Base-by-base conservation (phyloP, 306 rosid genomes). In the Sophora flavescens region DNA sequence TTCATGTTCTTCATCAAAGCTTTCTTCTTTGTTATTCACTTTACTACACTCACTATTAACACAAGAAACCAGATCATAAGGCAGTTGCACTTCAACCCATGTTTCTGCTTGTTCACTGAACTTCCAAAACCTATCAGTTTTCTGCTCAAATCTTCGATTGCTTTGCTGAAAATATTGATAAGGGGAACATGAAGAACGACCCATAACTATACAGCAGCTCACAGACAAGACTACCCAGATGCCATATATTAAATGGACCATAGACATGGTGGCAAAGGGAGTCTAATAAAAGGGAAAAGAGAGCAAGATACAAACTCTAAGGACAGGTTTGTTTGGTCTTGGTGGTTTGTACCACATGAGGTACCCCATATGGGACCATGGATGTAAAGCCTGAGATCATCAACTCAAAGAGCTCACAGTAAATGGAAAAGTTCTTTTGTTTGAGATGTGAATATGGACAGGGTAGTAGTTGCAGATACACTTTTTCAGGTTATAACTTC, bases 61-160 rank as follows among this genome's bases (percentile, higher is more conserved):
- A 77, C 93, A 86, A 59, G 89, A 81, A 32, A 89, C 26, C 18
- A 91, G 89, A 87, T 91, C 93, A 78, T 83, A 84, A 39, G 98
- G 95, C 14, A 91, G 75, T 74, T 90, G 45, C 22, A 94, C 88
- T 87, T 91, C 97, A 73, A 91, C 87, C 98, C 97, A 94, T 45
- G 76, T 85, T 17, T 87, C 86, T 79, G 82, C 86, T 70, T 86
- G 57, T 82, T 94, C 96, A 53, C 82, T 84, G 75, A 90, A 94
- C 78, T 84, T 85, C 96, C 97, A 92, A 72, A 94, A 91, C 80
- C 88, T 87, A 38, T 91, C 92, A 3, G 93, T 85, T 85, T 89
- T 94, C 82, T 80, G 93, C 91, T 89, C 91, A 75, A 91, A 91
- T 26, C 70, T 56, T 56, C 81, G 59, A 67, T 76, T 68, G 62